phyloP scores from a whole-genome alignment of 371 early-diverging fungal species.

The Mucor racemosus region DNA sequence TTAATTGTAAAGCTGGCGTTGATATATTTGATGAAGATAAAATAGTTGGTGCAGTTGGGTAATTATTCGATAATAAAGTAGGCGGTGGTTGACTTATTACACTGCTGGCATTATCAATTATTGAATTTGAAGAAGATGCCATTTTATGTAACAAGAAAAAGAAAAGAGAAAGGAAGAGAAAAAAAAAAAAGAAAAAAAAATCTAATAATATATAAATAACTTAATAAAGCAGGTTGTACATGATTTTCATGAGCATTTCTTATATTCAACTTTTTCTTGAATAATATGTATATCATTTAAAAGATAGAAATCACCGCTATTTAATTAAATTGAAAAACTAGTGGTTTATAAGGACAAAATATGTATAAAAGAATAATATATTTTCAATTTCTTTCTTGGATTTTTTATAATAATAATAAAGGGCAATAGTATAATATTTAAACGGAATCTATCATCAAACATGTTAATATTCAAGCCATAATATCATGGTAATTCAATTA shows the following conservation, averaged over 20 bases:
- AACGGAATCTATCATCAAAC: constrained; percentile 24
- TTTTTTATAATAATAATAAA: constrained; percentile 16
- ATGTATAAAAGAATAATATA: constrained; percentile 4
- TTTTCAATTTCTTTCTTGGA: constrained; percentile 1
- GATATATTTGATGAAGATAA: constrained; percentile 1
- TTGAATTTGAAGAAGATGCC: constrained; percentile 4
- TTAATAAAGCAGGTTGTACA: constrained; percentile 12
- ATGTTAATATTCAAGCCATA: background rate
- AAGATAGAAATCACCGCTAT: background rate
- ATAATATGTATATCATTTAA: background rate
- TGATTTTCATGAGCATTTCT: constrained; percentile 4
- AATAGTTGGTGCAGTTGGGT: constrained; percentile 23
- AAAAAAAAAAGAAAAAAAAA: constrained; percentile 5
- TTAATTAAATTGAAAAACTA: background rate
- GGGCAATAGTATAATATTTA: constrained; percentile 15
- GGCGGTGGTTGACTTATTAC: constrained; percentile 5
- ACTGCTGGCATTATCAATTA: constrained; percentile 1
- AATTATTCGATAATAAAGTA: constrained; percentile 11
- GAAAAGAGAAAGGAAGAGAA: background rate
- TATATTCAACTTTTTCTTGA: background rate
- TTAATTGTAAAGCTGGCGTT: constrained; percentile 9
- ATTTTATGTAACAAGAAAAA: background rate
- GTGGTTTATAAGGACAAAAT: background rate
- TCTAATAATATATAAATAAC: constrained; percentile 3
- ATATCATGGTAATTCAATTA: background rate